Base-by-base conservation (phyloP, 768 basidiomycete species). In the Amanita rubescens region DNA sequence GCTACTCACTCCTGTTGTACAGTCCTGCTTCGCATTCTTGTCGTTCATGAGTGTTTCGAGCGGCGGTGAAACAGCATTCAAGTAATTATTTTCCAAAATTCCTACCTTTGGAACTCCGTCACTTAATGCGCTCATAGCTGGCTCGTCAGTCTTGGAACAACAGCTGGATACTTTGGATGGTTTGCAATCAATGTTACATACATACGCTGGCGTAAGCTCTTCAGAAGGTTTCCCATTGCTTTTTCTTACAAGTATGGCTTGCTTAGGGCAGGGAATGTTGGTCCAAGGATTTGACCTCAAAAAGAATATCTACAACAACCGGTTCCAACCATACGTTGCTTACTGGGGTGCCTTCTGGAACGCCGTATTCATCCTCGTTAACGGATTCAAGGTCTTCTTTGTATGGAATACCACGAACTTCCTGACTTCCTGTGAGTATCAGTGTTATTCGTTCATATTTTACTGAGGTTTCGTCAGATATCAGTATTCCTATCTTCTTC, bases 261-360 rank as follows among this genome's bases (percentile, higher is more conserved):
- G n/a, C 42, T 34, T 19, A 81, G 81, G 79, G 60, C 75, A 79
- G 41, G 88, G 85, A 49, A 68, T 82, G 71, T 71, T 73, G 49
- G 76, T 69, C 0, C 87, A 90, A 64, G 88, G 85, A 2, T 75
- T 82, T 55, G 75, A 83, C 61, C 74, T 84, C 54, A 74, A 60
- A 27, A 73, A 75, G 17, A 79, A 92, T 42, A 72, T 80, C 0
- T 94, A 89, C 67, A 66, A 75, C 59, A 82, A 78, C 58, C 57
- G 61, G 2, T 65, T 84, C 24, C 85, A 87, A 61, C 87, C 87
- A 0, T 89, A 77, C 58, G 65, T 87, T 33, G 70, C 85, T 14
- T 82, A 79, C 65, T 87, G 86, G 80, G 87, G 82, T 20, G 68
- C 85, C 44, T 76, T 78, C 65, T 85, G 86, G 81, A 80, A 75